These are phyloP conservation scores for Biscogniauxia mediterranea DNA, from an alignment of 2,329 filamentous ascomycete genomes.

Conservation along the genomic window DNA sequence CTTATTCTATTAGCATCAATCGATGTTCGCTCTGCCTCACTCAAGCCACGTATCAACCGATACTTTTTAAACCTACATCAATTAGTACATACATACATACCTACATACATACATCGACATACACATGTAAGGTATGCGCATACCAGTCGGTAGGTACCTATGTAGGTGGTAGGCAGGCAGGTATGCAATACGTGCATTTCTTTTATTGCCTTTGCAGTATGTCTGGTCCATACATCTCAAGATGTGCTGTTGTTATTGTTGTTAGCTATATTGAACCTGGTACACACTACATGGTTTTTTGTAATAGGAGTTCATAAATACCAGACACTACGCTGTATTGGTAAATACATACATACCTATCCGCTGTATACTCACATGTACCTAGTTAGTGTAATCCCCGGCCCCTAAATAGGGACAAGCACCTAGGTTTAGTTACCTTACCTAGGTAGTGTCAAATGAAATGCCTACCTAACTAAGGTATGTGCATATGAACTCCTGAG, in stretches of 20 bases:
- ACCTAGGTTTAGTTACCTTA: too few species aligned
- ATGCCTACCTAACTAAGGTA: too few species aligned
- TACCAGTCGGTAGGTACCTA: neutral
- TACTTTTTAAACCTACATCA: neutral
- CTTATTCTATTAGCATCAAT: neutral
- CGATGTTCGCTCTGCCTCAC: neutral
- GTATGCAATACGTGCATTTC: neutral
- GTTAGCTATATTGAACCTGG: too few species aligned
- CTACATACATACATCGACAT: neutral
- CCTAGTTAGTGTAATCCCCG: too few species aligned
- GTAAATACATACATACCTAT: neutral
- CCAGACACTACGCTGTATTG: neutral
- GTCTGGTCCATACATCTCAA: too few species aligned
- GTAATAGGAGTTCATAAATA: neutral
- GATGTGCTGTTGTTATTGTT: too few species aligned
- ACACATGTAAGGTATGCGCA: too few species aligned
- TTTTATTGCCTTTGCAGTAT: too few species aligned
- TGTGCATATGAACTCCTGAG: neutral
- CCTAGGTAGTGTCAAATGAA: too few species aligned
- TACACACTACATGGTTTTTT: too few species aligned
- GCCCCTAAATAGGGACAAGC: too few species aligned
- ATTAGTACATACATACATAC: neutral
- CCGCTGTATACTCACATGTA: too few species aligned
- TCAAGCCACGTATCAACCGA: neutral
- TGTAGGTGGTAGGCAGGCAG: neutral